Conservation (phyloP, 352 stramenopile genomes). For the Phytophthora podocarpi region DNA sequence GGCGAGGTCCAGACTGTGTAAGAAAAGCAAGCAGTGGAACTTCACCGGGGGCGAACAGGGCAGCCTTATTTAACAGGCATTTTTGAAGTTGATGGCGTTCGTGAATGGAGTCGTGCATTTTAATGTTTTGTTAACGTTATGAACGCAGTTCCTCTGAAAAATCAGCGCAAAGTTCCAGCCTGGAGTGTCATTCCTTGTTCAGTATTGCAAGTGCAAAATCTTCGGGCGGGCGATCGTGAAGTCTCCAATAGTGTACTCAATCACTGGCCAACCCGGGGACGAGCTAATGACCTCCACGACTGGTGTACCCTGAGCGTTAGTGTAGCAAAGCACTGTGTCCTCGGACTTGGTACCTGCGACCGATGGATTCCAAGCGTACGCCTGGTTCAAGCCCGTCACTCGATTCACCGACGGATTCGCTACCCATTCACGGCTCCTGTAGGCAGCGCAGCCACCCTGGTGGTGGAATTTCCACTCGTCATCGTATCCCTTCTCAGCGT, state of each 20-base stretch:
- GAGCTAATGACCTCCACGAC: slow-evolving; percentile 64
- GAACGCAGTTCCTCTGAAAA: no score
- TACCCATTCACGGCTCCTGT: slow-evolving; percentile 79
- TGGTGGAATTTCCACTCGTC: slow-evolving; percentile 74
- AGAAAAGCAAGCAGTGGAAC: neutral
- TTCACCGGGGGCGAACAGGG: neutral
- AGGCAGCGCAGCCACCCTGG: slow-evolving; percentile 66
- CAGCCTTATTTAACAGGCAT: slow-evolving; percentile 17
- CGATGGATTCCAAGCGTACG: slow-evolving; percentile 77
- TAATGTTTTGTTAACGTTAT: no score
- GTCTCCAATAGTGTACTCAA: slow-evolving; percentile 57
- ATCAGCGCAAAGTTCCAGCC: no score
- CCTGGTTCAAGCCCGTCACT: slow-evolving; percentile 51
- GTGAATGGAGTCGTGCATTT: neutral
- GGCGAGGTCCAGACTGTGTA: slow-evolving; percentile 53
- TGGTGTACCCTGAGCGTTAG: slow-evolving; percentile 21
- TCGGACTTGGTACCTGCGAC: slow-evolving; percentile 77
- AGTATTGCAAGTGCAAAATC: slow-evolving; percentile 68
- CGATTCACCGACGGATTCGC: slow-evolving; percentile 48
- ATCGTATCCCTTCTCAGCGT: slow-evolving; percentile 55
- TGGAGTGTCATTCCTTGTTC: slow-evolving; percentile 12
- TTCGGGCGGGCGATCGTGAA: slow-evolving; percentile 50
- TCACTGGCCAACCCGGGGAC: slow-evolving; percentile 53
- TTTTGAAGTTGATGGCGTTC: slow-evolving; percentile 2
- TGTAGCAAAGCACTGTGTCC: slow-evolving; percentile 63